Percentiles rank a stretch among this genome's conserved stretches.
Conservation (phyloP, 116 monocot genomes). For the Iris pallida region DNA sequence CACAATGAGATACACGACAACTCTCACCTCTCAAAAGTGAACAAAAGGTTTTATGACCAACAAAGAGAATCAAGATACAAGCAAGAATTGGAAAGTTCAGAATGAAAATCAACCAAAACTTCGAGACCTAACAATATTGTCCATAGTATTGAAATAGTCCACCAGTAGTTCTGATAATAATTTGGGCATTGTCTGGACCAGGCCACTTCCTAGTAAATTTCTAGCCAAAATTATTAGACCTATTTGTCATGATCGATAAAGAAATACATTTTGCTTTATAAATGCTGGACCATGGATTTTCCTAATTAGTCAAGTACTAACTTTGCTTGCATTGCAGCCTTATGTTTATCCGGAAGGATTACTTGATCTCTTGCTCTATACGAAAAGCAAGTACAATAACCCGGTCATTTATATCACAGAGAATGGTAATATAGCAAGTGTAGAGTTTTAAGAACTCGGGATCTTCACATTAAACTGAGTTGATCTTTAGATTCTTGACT, state of each 20-base stretch:
- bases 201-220: not conserved
- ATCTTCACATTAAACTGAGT: not conserved
- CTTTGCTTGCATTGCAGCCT: constrained; percentile 8
- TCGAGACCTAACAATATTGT: too few species aligned
- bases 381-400: constrained; percentile 37
- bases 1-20: too few species aligned
- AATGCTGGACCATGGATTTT: too few species aligned
- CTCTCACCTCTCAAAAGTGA: too few species aligned
- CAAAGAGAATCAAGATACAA: too few species aligned
- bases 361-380: constrained; percentile 32
- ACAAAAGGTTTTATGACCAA: too few species aligned
- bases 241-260: not conserved
- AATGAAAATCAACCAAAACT: too few species aligned
- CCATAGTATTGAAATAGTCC: too few species aligned
- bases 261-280: too few species aligned
- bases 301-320: not conserved
- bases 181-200: too few species aligned
- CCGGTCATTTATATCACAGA: constrained; percentile 59
- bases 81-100: too few species aligned
- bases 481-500: not conserved
- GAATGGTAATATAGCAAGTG: constrained; percentile 26
- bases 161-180: too few species aligned
- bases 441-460: not conserved
- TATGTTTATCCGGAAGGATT: constrained; percentile 41
- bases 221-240: not conserved